Evolutionary conservation across 345 rosid genomes (phyloP).

Genomic region (Orychophragmus violaceus): DNA sequence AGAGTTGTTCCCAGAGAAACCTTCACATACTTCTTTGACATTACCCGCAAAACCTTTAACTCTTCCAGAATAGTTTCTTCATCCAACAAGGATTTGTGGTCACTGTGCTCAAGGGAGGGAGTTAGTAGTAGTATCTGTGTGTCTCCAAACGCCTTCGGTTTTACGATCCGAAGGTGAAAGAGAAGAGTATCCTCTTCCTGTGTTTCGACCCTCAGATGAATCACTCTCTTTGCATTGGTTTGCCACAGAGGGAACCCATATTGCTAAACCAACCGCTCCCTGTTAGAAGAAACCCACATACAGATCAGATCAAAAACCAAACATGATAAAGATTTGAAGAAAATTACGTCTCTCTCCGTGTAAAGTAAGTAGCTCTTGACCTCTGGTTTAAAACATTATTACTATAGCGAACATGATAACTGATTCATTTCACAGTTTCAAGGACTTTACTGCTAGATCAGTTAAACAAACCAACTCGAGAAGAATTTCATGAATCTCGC

Average conservation of each 20-base stretch:
- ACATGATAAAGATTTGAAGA: neutral
- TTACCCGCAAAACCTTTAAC: slow-evolving; percentile 67
- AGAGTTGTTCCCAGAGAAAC: slow-evolving; percentile 47
- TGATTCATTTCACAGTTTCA: neutral
- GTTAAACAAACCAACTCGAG: neutral
- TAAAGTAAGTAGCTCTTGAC: too few species aligned
- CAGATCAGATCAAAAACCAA: slow-evolving; percentile 2
- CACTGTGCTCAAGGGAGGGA: slow-evolving; percentile 57
- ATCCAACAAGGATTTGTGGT: slow-evolving; percentile 44
- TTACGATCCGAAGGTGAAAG: slow-evolving; percentile 50
- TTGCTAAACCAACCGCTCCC: slow-evolving; percentile 99
- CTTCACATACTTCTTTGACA: slow-evolving; percentile 74
- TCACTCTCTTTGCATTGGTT: slow-evolving; percentile 79
- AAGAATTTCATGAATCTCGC: neutral
- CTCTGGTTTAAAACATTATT: neutral
- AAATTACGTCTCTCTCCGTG: too few species aligned
- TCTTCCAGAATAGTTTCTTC: slow-evolving; percentile 73
- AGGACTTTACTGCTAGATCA: neutral
- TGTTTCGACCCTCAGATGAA: slow-evolving; percentile 44
- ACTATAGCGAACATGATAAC: neutral
- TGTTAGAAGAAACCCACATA: slow-evolving; percentile 26
- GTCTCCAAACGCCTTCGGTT: slow-evolving; percentile 40
- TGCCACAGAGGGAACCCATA: slow-evolving; percentile 97
- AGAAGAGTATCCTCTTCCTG: slow-evolving; percentile 67
- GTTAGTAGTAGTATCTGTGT: slow-evolving; percentile 33